Evolutionary conservation across 495 filamentous ascomycete species (phyloP), one percentile per base, ranked within the genome.

Genomic region (Amniculicola lignicola): DNA sequence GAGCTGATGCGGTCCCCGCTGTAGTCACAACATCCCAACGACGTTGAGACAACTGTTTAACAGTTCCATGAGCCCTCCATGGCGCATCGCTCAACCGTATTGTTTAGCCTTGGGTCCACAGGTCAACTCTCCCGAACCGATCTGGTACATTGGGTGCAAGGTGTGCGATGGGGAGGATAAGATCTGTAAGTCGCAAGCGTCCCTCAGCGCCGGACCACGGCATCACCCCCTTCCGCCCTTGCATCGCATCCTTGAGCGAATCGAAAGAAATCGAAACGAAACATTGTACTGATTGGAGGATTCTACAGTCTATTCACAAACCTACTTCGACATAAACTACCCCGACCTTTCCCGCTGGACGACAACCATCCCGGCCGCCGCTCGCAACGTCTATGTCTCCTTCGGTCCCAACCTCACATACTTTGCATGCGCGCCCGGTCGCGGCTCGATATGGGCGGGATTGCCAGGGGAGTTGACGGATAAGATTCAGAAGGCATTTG

Each of bases 61-160:
- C 33, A 33, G 35, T 14, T 64, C 61, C 14, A 64, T 64, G 61
- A 43, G 40, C 28, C 61, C 61, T 5, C 45, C 28, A 27, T 64
- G 51, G 45, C 44, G 61, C 16, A 54, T 64, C 19, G 53, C 55
- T 24, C 61, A 64, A 36, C 61, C 61, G 16, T 57, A 55, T 22
- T 64, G 61, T 44, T 45, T 64, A 6, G 61, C 61, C 3, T 52
- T 64, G 14, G 61, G 48, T 6, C 61, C 61, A 27, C 51, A 39
- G 35, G 41, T 39, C 21, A 51, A 56, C 19, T 23, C 35, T 12
- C 37, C 37, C 3, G 61, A 64, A 35, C 51, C 61, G 12, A 45
- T 64, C 21, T 64, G 61, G 61, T 64, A 64, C 35, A 56, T 64
- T 10, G 56, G 55, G 6, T 60, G 61, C 31, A 59, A 60, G 35